phyloP scores from a whole-genome alignment of 345 rosid genomes.

The Hirschfeldia incana region DNA sequence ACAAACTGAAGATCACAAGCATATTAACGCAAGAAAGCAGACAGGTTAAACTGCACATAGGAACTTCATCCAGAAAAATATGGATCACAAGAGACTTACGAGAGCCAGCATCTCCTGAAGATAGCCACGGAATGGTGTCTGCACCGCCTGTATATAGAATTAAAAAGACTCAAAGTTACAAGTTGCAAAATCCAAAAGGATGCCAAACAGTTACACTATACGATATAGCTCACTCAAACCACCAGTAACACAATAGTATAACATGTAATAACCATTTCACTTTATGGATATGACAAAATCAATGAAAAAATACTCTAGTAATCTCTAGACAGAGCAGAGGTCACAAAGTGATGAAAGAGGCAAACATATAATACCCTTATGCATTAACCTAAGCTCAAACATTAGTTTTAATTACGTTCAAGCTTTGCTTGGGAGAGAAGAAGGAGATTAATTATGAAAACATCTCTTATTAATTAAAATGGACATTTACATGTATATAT shows the following conservation, averaged over 20 bases:
- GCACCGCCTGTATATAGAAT: conserved; percentile 54
- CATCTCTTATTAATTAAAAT: too few relatives aligned
- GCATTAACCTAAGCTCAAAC: not conserved
- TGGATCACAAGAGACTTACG: conserved; percentile 52
- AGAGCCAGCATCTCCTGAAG: conserved; percentile 86
- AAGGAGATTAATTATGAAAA: too few relatives aligned
- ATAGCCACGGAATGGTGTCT: conserved; percentile 89
- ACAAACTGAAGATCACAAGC: not conserved
- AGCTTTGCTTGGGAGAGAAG: too few relatives aligned
- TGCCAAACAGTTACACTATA: not conserved
- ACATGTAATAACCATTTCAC: not conserved
- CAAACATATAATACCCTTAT: too few relatives aligned
- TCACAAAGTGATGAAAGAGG: too few relatives aligned
- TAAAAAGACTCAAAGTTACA: not conserved
- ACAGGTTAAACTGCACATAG: not conserved
- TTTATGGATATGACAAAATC: not conserved
- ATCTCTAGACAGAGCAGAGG: not conserved
- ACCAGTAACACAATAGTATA: not conserved
- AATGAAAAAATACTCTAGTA: not conserved
- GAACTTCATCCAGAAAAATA: not conserved
- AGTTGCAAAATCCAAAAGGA: not conserved
- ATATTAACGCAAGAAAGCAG: not conserved
- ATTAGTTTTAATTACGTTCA: too few relatives aligned
- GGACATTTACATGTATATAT: too few relatives aligned
- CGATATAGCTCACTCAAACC: not conserved